Evolutionary conservation across 768 basidiomycete species (phyloP), one percentile per base, ranked within the genome.

Genomic region (Trametes cubensis): DNA sequence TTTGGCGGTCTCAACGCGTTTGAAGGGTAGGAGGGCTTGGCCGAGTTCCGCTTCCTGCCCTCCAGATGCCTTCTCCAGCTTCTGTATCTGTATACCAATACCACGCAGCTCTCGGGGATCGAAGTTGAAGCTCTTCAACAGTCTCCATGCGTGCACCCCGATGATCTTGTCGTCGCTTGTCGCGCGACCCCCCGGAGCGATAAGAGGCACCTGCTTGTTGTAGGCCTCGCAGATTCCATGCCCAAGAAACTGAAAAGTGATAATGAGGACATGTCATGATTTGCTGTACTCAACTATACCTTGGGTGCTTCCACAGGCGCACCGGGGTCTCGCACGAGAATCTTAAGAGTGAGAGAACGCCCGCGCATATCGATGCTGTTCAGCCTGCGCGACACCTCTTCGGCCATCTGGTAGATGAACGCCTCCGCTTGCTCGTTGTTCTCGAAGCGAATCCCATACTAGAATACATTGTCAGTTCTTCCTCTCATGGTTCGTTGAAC

Each of bases 371-470:
- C 79, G 45, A 89, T 79, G 20, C 80, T 82, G 45, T 89, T 80
- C 69, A 98, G 76, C 6, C 94, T 80, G 57, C 80, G 83, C 21
- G 88, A 77, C 2, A 96, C 89, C 72, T 95, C 94, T 30, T 78
- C 80, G 0, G 89, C 88, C 78, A 99, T 84, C 62, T 89, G 85
- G 50, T 77, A 79, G 7, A 97, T 76, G 68, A 96, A 97, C 2
- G 77, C 74, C 70, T 94, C 87, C 6, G 91, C 94, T 70, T 97
- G 88, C 40, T 87, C 87, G 59, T 87, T 81, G 58, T 85, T 85
- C 68, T 90, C 85, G 73, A 98, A 98, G 4, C 97, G 87, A 58
- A 99, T 97, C 0, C 94, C 97, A 72, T 98, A 99, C 95, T 97
- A 58, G 4, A 0, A 50, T 6, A 15, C 51, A 40, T 42, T 55